Conservation (phyloP, 129 eudicot genomes). For the Erigeron canadensis region DNA sequence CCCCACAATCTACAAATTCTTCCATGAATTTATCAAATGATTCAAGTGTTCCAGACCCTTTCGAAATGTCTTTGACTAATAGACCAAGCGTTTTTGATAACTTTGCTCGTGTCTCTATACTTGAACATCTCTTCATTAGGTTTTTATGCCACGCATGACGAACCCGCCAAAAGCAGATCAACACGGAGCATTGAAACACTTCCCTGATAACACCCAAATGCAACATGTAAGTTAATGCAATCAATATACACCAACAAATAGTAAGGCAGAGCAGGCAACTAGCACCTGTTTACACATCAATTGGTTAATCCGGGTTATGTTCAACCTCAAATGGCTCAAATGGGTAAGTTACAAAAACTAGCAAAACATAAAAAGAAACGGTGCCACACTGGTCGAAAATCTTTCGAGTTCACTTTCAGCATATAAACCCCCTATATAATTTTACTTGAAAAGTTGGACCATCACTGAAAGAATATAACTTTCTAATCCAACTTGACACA, state of each 20-base stretch:
- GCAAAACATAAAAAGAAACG: too few relatives aligned
- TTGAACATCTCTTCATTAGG: conserved; percentile 62
- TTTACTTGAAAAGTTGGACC: background rate
- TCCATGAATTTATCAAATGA: conserved; percentile 58
- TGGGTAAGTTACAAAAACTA: too few relatives aligned
- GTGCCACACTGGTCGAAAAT: too few relatives aligned
- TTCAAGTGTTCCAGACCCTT: conserved; percentile 42
- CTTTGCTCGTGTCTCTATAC: conserved; percentile 48
- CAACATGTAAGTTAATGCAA: background rate
- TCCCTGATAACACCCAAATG: conserved; percentile 45
- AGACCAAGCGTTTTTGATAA: conserved; percentile 57
- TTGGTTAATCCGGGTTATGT: too few relatives aligned
- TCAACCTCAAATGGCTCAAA: too few relatives aligned
- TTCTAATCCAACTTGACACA: too few relatives aligned
- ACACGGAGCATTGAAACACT: conserved; percentile 73
- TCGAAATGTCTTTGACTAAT: conserved; percentile 52
- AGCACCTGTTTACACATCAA: background rate
- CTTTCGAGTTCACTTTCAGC: too few relatives aligned
- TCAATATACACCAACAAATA: background rate
- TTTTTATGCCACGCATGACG: conserved; percentile 96
- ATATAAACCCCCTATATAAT: too few relatives aligned
- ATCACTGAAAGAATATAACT: too few relatives aligned
- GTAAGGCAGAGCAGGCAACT: background rate
- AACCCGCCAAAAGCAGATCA: conserved; percentile 80
- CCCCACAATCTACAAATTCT: conserved; percentile 52